Evolutionary conservation across 2,329 filamentous ascomycete genomes (phyloP).

Genomic region (Aspergillus sp.): DNA sequence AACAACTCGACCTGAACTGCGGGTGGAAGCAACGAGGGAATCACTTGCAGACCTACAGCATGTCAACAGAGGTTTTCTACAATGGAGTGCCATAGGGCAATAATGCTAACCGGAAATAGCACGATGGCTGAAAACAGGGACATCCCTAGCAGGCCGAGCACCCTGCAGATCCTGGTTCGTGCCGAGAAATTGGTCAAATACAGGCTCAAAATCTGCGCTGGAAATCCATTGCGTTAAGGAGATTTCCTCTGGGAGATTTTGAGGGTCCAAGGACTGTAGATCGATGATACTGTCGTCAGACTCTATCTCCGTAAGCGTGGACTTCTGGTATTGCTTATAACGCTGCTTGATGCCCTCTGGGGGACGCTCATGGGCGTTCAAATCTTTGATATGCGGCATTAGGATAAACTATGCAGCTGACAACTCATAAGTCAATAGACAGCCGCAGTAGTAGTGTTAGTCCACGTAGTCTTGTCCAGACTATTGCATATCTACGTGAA

Average conservation of each 20-base stretch:
- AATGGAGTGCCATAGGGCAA: conserved; percentile 8
- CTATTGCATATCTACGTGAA: conserved; percentile 6
- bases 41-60: conserved; percentile 70
- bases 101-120: conserved; percentile 40
- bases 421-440: not conserved
- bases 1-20: conserved; percentile 70
- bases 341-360: conserved; percentile 67
- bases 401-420: not conserved
- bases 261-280: conserved; percentile 43
- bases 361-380: conserved; percentile 78
- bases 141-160: conserved; percentile 24
- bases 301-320: conserved; percentile 56
- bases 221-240: conserved; percentile 33
- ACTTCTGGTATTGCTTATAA: conserved; percentile 75
- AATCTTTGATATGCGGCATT: conserved; percentile 40
- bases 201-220: conserved; percentile 30
- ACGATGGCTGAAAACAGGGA: conserved; percentile 40
- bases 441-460: not conserved
- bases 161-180: conserved; percentile 13
- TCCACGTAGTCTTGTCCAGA: not conserved
- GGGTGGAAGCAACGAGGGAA: conserved; percentile 73
- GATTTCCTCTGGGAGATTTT: conserved; percentile 30
- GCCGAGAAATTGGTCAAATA: conserved; percentile 36
- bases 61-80: conserved; percentile 25
- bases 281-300: conserved; percentile 61